Base-by-base conservation (phyloP, 371 early-diverging fungal species). In the Chytridium lagenaria region DNA sequence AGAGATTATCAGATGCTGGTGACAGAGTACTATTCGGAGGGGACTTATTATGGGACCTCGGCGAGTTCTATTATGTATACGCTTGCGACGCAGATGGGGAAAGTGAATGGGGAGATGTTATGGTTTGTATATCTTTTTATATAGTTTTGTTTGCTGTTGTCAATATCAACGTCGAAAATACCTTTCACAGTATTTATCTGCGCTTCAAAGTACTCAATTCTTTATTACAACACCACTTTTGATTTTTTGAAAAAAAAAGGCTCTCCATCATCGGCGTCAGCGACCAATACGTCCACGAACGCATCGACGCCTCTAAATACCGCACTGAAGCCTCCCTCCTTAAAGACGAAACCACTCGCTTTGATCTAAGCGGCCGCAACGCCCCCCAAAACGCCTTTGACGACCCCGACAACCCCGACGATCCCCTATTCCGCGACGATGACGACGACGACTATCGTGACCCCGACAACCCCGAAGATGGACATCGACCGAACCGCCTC, bases 261-360 rank as follows among this genome's bases (percentile, higher is more conserved):
- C 76, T 88, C 5, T 88, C 91, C 1, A 92, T 93, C 36, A 84
- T 90, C 28, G 92, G 91, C 15, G 77, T 92, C 34, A 91, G 91
- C 0, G 84, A 91, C 28, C 90, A 90, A 67, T 93, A 90, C 61
- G 70, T 91, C 28, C 84, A 87, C 75, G 92, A 90, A 68, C 84
- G 83, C 34, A 88, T 90, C 39, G 85, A 87, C 61, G 86, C 86
- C 26, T 77, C 78, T 12, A 81, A 83, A 61, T 92, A 92, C 76
- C 70, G 83, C 50, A 78, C 82, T 1, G 83, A 83, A 10, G 82
- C 88, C 19, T 80, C 82, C 12, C 65, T 78, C 3, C 87, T 87
- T 73, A 87, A 87, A 51, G 90, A 89, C 40, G 91, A 92, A 37
- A 82, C 82, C 5, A 68, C 85, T 34, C 75, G 87, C 16, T 82